Base-by-base conservation (phyloP, 148 eudicot genomes). In the Selenicereus undatus region DNA sequence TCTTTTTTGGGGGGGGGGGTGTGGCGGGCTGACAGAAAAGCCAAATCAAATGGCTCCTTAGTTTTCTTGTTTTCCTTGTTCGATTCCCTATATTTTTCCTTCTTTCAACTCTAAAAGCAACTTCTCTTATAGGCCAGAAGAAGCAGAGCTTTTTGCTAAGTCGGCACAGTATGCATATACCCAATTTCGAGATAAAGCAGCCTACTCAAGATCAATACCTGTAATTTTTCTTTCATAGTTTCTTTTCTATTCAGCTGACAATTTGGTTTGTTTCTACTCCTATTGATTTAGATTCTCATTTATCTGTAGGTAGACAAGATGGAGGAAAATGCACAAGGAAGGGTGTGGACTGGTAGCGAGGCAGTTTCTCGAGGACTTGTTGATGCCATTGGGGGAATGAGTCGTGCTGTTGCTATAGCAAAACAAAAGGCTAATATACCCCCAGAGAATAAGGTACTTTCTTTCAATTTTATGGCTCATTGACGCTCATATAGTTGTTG, bases 291-390 rank as follows among this genome's bases (percentile, higher is more conserved):
- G 16, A n/a, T 70, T 72, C 62, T 71, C 52, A 36, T 76, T 17
- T 71, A 58, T 43, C 14, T 64, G 71, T 81, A 93, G 98, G 87
- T 91, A 81, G 95, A 93, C 27, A 85, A 87, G 85, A 95, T 93
- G 94, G 98, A 95, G 81, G 97, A 95, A 87, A 81, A 88, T 82
- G 98, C 97, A 73, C 98, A 95, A 89, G 98, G 97, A 69, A 87
- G 98, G 86, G 98, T 94, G 71, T 94, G 98, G 98, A 94, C 95
- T 9, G 98, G 97, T 26, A 86, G 79, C 69, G 95, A 95, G 81
- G 98, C 95, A 69, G 90, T 91, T 85, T 86, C 89, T 71, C 85
- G 94, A 78, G 97, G 97, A 76, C 87, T 94, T 83, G 88, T 94
- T 76, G 98, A 94, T 89, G 94, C 98, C 56, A 87, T 94, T 82